Percentiles rank a stretch among this genome's conserved stretches.
phyloP scores from a whole-genome alignment of 2,329 filamentous ascomycete species.

The Pseudogymnoascus sp. region DNA sequence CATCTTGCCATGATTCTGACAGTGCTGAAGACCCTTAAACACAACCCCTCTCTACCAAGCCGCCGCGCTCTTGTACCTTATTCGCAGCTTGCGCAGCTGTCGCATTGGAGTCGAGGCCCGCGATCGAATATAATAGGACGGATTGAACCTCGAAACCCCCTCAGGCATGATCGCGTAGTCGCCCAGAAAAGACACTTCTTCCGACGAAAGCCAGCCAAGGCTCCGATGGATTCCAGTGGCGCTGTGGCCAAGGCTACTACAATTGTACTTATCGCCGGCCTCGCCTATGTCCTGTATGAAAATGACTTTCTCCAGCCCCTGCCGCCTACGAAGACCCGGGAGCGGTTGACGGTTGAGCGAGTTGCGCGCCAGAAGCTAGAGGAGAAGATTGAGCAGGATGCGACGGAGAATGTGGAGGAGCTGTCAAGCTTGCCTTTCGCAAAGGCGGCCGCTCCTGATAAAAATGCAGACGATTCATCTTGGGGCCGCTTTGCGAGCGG shows the following conservation, averaged over 20 bases:
- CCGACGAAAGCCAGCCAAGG: neutral
- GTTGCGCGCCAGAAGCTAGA: constrained; percentile 18
- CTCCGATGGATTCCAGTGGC: constrained; percentile 20
- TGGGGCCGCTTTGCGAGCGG: constrained; percentile 25
- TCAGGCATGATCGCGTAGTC: neutral
- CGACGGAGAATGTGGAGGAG: constrained; percentile 23
- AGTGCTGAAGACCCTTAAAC: neutral
- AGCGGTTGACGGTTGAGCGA: neutral
- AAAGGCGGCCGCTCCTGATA: neutral
- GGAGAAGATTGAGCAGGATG: constrained; percentile 22
- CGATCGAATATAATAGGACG: neutral
- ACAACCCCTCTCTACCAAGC: neutral
- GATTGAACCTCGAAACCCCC: neutral
- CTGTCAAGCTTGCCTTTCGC: constrained; percentile 25
- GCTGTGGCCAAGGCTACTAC: constrained; percentile 24
- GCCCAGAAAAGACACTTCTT: constrained; percentile 3
- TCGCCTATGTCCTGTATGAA: constrained; percentile 29
- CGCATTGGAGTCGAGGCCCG: neutral
- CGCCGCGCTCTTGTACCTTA: neutral
- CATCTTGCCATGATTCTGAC: constrained; percentile 5
- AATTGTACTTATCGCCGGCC: constrained; percentile 21
- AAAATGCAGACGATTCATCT: constrained; percentile 24
- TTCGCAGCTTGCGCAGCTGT: neutral
- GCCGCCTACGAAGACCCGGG: constrained; percentile 26
- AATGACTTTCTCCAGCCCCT: constrained; percentile 30